Evolutionary conservation across 345 rosid genomes (phyloP), one percentile per base, ranked within the genome.

Genomic region (Excoecaria cochinchinensis): DNA sequence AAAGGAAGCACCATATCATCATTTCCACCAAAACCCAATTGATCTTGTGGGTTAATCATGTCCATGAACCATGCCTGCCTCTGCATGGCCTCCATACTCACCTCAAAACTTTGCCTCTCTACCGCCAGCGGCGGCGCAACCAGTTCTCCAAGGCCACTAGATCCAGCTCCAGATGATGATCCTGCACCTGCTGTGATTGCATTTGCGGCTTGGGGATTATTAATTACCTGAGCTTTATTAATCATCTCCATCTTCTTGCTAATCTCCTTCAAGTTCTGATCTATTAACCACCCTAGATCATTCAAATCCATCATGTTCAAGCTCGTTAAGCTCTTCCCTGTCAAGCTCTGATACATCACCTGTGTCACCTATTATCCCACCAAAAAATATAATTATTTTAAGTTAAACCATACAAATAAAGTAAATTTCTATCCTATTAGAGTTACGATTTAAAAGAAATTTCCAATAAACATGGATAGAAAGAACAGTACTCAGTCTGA

Each of bases 271-370:
- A 77, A 4, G 67, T 57, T 47, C 6, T 74, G 80, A 5, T 87
- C 88, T 0, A 85, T 55, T 15, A 78, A 8, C 88, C 87, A 82
- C 11, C 59, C 64, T 0, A 87, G 81, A 73, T 81, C 85, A 42
- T 81, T 84, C 75, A 87, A 71, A 53, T 85, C 90, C 52, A 80
- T 44, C 52, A 85, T n/a, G 76, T 55, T 71, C 48, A 80, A 22
- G 74, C 25, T 25, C 0, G n/a, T 47, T n/a, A 81, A 44, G 47
- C 21, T 21, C 44, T 55, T 66, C 14, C 78, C 84, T 1, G 10
- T 22, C 19, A 87, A 25, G 71, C 81, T 15, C 16, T 76, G 82
- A 76, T 53, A 79, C 85, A 87, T 79, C 4, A 80, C 70, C 0
- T 73, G 74, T 0, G 75, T 77, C 50, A 85, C 74, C 31, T 31